Conservation (phyloP, 805 yeast species). For the Pichia membranifaciens region DNA sequence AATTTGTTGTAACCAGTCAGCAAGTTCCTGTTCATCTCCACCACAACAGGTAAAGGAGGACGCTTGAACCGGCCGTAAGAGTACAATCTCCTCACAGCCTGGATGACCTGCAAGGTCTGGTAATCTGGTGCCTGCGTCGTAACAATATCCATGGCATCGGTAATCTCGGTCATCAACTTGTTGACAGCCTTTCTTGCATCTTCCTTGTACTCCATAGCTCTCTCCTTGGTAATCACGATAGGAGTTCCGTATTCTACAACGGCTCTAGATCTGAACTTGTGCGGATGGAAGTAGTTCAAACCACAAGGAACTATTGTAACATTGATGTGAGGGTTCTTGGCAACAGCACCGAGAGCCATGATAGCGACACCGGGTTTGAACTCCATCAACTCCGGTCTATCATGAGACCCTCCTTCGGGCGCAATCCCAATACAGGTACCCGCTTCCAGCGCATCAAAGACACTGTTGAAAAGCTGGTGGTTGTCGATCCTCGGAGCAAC, state of each 20-base stretch:
- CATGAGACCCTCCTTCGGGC: constrained; percentile 99
- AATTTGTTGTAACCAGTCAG: constrained; percentile 75
- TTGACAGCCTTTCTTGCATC: constrained; percentile 67
- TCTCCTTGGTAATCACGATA: constrained; percentile 52
- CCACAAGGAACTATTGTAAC: constrained; percentile 93
- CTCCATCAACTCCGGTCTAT: constrained; percentile 84
- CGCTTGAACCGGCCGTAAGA: constrained; percentile 35
- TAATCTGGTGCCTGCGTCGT: constrained; percentile 83
- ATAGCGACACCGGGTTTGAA: constrained; percentile 96
- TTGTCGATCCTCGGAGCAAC: constrained; percentile 82
- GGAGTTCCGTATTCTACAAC: constrained; percentile 93
- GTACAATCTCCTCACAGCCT: constrained; percentile 87
- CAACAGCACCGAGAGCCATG: constrained; percentile 93
- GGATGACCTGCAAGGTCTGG: constrained; percentile 84
- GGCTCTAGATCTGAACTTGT: constrained; percentile 91
- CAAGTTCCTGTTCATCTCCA: constrained; percentile 85
- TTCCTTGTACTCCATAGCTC: constrained; percentile 59
- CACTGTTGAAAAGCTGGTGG: constrained; percentile 67
- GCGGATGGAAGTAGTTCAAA: constrained; percentile 93
- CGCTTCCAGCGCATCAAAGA: constrained; percentile 65
- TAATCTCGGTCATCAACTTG: constrained; percentile 56
- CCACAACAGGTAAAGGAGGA: constrained; percentile 78
- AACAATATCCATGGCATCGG: constrained; percentile 68
- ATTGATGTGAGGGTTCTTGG: constrained; percentile 55
- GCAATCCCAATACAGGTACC: constrained; percentile 85